Conservation (phyloP, 371 early-diverging fungal species). For the Syncephalis fuscata region DNA sequence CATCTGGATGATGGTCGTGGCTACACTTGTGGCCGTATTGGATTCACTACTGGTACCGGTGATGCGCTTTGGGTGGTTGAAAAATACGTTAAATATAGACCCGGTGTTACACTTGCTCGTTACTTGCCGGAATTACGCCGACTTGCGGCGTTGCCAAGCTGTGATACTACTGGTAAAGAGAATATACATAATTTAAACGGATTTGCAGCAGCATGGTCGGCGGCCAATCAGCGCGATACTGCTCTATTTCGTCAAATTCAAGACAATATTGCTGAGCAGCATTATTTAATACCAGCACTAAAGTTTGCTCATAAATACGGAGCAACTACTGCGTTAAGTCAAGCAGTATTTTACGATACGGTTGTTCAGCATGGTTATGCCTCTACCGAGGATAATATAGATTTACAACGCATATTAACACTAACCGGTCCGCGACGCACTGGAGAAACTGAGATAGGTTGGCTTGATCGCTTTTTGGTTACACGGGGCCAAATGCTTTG, state of each 20-base stretch:
- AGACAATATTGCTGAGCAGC: constrained; percentile 9
- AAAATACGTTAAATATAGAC: constrained; percentile 5
- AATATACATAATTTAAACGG: constrained; percentile 10
- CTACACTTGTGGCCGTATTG: constrained; percentile 19
- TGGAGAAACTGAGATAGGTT: neutral
- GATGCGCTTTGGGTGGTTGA: constrained; percentile 18
- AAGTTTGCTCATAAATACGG: constrained; percentile 7
- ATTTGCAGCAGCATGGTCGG: constrained; percentile 17
- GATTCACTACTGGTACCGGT: constrained; percentile 19
- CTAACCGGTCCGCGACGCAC: neutral
- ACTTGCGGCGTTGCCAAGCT: constrained; percentile 4
- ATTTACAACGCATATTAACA: neutral
- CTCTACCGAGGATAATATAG: constrained; percentile 7
- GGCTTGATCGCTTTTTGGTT: neutral
- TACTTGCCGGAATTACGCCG: constrained; percentile 5
- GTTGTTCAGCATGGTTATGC: constrained; percentile 14
- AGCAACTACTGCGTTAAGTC: constrained; percentile 7
- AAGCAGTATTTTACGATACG: constrained; percentile 19
- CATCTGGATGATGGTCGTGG: constrained; percentile 22
- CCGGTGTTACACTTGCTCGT: constrained; percentile 8
- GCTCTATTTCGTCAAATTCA: constrained; percentile 12
- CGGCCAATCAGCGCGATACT: constrained; percentile 8
- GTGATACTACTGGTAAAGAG: constrained; percentile 5
- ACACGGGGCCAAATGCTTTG: neutral
- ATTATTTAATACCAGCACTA: constrained; percentile 15